phyloP scores from a whole-genome alignment of 441 rosid species.

The Bocquillonia castaneifolia region DNA sequence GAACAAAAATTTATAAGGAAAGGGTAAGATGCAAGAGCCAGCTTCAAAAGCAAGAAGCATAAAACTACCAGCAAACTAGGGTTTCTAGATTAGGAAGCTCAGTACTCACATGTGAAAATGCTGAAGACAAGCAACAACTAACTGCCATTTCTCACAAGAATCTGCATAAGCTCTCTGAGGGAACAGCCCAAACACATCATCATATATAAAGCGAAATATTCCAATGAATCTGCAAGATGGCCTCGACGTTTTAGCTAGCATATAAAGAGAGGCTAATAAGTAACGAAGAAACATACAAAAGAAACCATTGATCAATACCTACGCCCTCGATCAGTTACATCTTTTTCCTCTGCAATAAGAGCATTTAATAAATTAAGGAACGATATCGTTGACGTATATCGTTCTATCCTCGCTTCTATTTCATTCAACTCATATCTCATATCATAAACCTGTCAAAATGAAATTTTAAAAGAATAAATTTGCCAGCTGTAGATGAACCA shows the following conservation, averaged over 20 bases:
- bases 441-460: constrained; percentile 66
- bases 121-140: constrained; percentile 89
- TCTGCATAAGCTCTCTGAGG: constrained; percentile 95
- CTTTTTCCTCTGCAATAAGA: constrained; percentile 88
- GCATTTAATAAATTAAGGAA: constrained; percentile 82
- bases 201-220: constrained; percentile 82
- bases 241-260: constrained; percentile 22
- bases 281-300: constrained; percentile 18
- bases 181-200: constrained; percentile 93
- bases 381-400: constrained; percentile 88
- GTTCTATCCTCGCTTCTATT: constrained; percentile 93
- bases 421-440: constrained; percentile 98
- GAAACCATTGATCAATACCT: constrained; percentile 49
- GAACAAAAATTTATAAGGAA: not conserved
- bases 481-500: not conserved
- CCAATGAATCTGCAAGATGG: constrained; percentile 77
- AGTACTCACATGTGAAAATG: constrained; percentile 84
- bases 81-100: constrained; percentile 5
- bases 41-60: not conserved
- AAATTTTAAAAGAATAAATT: constrained; percentile 4
- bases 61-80: not conserved
- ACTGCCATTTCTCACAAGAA: constrained; percentile 92
- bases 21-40: not conserved
- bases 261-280: constrained; percentile 21
- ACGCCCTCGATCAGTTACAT: constrained; percentile 78